phyloP scores from a whole-genome alignment of 2,329 filamentous ascomycete species.

The Hymenotorrendiella dingleyae region DNA sequence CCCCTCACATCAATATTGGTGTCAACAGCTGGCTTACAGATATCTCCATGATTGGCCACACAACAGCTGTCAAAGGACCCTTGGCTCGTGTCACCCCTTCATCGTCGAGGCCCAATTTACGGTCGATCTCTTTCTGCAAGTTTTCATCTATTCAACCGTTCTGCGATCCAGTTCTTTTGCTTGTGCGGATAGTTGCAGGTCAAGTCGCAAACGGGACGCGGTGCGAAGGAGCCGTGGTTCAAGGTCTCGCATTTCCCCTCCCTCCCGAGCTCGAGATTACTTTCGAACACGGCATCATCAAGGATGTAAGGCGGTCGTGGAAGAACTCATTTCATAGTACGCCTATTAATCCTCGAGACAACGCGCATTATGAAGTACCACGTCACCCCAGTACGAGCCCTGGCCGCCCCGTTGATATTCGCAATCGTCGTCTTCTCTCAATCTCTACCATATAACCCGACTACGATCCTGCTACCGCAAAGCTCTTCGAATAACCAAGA shows the following conservation, averaged over 20 bases:
- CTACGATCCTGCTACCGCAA: conserved; percentile 58
- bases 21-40: too few relatives aligned
- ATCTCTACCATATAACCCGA: conserved; percentile 69
- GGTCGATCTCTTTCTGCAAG: conserved; percentile 4
- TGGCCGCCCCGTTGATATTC: conserved; percentile 7
- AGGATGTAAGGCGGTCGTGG: conserved; percentile 17
- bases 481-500: conserved; percentile 41
- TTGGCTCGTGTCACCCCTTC: conserved; percentile 13
- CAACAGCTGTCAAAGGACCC: conserved; percentile 3
- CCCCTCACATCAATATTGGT: too few relatives aligned
- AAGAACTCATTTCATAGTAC: conserved; percentile 11
- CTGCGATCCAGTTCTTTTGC: not conserved
- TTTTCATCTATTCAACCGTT: conserved; percentile 5
- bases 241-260: conserved; percentile 1
- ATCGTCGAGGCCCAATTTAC: conserved; percentile 12
- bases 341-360: conserved; percentile 13
- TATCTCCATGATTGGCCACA: conserved; percentile 12
- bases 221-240: conserved; percentile 16
- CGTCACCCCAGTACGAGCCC: conserved; percentile 18
- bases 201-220: conserved; percentile 2
- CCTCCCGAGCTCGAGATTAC: conserved; percentile 1
- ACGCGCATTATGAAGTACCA: conserved; percentile 21
- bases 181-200: not conserved
- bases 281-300: conserved; percentile 6
- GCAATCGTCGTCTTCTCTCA: conserved; percentile 27